These are phyloP conservation scores for Sutorius eximius DNA, from an alignment of 1,284 basidiomycete genomes.

Conservation along the genomic window DNA sequence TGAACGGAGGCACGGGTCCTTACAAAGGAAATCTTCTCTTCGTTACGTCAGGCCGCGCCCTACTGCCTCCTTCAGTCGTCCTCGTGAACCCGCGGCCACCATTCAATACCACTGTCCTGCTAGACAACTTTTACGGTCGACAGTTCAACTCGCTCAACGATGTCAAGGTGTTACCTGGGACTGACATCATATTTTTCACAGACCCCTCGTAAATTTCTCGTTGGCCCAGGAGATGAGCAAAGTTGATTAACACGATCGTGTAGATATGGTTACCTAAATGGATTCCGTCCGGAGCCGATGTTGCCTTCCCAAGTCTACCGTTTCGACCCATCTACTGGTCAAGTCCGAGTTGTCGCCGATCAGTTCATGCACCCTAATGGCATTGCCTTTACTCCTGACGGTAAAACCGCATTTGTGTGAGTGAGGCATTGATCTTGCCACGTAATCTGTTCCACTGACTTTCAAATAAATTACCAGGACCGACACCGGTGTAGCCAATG, in stretches of 20 bases:
- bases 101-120: conserved; percentile 60
- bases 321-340: conserved; percentile 62
- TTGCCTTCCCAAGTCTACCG: conserved; percentile 75
- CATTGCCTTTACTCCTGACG: conserved; percentile 67
- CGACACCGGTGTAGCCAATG: conserved; percentile 51
- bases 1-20: conserved; percentile 74
- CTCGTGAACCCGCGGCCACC: conserved; percentile 66
- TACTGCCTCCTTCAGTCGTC: conserved; percentile 60
- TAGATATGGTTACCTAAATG: conserved; percentile 64
- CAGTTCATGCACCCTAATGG: conserved; percentile 65
- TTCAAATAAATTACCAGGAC: conserved; percentile 37
- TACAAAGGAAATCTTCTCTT: conserved; percentile 64
- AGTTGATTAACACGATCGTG: background rate
- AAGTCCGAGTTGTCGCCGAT: conserved; percentile 71
- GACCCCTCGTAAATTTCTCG: conserved; percentile 53
- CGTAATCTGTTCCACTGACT: background rate
- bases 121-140: conserved; percentile 73
- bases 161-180: conserved; percentile 68
- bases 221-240: no score
- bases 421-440: conserved; percentile 29
- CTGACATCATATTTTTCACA: conserved; percentile 64
- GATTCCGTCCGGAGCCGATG: conserved; percentile 63
- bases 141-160: conserved; percentile 86
- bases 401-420: conserved; percentile 67
- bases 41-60: conserved; percentile 65